Evolutionary conservation across 1,284 basidiomycete species (phyloP).

Genomic region (Cutaneotrichosporon dermatis): DNA sequence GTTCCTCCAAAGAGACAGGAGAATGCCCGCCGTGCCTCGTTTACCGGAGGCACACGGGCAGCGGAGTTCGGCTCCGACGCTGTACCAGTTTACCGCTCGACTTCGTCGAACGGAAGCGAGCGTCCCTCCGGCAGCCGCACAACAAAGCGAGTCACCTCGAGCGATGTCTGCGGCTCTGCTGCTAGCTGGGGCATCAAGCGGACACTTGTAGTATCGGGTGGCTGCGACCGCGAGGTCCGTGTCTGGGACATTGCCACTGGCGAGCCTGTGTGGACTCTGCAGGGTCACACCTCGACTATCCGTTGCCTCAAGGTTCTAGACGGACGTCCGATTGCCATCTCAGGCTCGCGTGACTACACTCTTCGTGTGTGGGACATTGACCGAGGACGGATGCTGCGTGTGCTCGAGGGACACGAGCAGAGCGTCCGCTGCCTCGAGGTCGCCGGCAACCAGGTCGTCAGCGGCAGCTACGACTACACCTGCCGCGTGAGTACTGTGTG

Average conservation of each 20-base stretch:
- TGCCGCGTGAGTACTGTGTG: slow-evolving; percentile 59
- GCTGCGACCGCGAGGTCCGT: slow-evolving; percentile 81
- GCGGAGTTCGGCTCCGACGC: neutral
- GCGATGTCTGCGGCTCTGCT: slow-evolving; percentile 62
- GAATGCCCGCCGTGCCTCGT: slow-evolving; percentile 7
- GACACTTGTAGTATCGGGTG: slow-evolving; percentile 75
- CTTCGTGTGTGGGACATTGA: slow-evolving; percentile 92
- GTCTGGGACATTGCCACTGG: slow-evolving; percentile 89
- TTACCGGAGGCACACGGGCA: neutral
- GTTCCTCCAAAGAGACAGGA: neutral
- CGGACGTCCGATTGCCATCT: slow-evolving; percentile 79
- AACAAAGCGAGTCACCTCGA: slow-evolving; percentile 32
- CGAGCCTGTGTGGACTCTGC: slow-evolving; percentile 70
- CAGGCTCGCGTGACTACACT: slow-evolving; percentile 81
- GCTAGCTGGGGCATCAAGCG: slow-evolving; percentile 63
- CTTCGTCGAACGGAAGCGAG: slow-evolving; percentile 3
- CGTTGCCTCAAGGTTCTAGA: slow-evolving; percentile 86
- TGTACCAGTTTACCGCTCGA: neutral
- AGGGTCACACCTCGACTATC: slow-evolving; percentile 86
- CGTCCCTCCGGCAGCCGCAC: neutral
- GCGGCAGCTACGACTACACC: slow-evolving; percentile 84
- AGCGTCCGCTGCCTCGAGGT: slow-evolving; percentile 88
- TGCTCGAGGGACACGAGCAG: slow-evolving; percentile 72
- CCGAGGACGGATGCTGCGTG: slow-evolving; percentile 63
- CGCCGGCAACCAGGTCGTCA: slow-evolving; percentile 71